phyloP scores from a whole-genome alignment of 2,329 filamentous ascomycete species.

The Biscogniauxia sp. region DNA sequence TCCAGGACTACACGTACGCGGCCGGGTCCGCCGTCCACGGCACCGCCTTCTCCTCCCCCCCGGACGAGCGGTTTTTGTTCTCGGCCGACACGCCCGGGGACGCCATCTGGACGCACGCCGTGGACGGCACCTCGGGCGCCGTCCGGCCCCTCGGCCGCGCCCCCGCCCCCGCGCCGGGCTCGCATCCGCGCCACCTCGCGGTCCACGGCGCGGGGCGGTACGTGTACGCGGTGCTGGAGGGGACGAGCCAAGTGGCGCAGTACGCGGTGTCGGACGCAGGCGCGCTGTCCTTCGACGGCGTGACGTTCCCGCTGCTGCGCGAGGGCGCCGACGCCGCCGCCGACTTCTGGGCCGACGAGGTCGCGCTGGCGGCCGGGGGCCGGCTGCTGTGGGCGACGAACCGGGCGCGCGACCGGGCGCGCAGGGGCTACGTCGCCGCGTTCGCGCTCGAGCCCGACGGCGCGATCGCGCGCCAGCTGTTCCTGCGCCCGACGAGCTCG shows the following conservation, averaged over 20 bases:
- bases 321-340: conserved; percentile 16
- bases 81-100: conserved; percentile 47
- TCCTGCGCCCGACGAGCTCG: conserved; percentile 30
- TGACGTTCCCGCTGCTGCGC: conserved; percentile 24
- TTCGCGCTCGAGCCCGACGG: conserved; percentile 30
- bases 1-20: conserved; percentile 45
- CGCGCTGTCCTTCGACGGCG: conserved; percentile 7
- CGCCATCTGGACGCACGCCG: conserved; percentile 36
- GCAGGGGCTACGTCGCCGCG: conserved; percentile 34
- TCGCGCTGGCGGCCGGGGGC: conserved; percentile 27
- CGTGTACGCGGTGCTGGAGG: conserved; percentile 28
- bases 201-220: conserved; percentile 25
- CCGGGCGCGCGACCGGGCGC: conserved; percentile 14
- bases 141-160: conserved; percentile 9
- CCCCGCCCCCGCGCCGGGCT: too few relatives aligned
- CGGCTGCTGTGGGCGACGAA: conserved; percentile 34
- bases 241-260: conserved; percentile 23
- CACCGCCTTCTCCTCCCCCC: conserved; percentile 46
- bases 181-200: conserved; percentile 29
- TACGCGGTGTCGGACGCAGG: conserved; percentile 16
- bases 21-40: conserved; percentile 46
- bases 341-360: conserved; percentile 34
- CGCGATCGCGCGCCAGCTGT: conserved; percentile 29
- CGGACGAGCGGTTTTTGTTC: conserved; percentile 43
- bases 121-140: conserved; percentile 18